phyloP scores from a whole-genome alignment of 257 asterid genomes.

The Ajuga chamaepitys region DNA sequence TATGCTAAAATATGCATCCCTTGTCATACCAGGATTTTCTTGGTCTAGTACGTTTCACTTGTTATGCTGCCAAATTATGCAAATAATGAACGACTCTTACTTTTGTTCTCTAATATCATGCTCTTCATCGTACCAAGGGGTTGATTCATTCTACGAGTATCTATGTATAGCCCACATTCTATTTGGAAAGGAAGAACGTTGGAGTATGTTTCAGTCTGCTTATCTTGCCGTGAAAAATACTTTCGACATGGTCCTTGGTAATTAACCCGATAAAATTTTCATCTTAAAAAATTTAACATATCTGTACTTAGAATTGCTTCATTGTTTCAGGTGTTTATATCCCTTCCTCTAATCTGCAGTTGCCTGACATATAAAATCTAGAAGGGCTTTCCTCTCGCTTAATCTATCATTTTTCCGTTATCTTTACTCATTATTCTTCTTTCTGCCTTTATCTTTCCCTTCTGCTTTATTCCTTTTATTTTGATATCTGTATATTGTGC shows the following conservation, averaged over 20 bases:
- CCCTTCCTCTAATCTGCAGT: too few relatives aligned
- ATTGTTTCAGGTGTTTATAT: too few relatives aligned
- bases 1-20: neutral
- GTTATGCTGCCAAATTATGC: neutral
- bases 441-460: too few relatives aligned
- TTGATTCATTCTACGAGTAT: conserved; percentile 94
- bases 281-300: too few relatives aligned
- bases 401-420: too few relatives aligned
- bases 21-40: neutral
- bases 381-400: too few relatives aligned
- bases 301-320: too few relatives aligned
- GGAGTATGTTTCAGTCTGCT: conserved; percentile 97
- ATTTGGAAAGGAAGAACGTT: conserved; percentile 86
- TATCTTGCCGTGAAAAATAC: conserved; percentile 77
- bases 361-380: too few relatives aligned
- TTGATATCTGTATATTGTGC: too few relatives aligned
- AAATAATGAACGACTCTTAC: neutral
- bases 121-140: conserved; percentile 47
- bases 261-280: neutral
- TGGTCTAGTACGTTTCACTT: neutral
- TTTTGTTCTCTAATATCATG: conserved; percentile 2
- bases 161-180: conserved; percentile 84
- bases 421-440: too few relatives aligned
- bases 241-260: conserved; percentile 96
- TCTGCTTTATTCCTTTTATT: too few relatives aligned